Percentiles rank a stretch among this genome's conserved stretches.
phyloP scores from a whole-genome alignment of 2,329 filamentous ascomycete species.

The Ophiostoma fasciatum region DNA sequence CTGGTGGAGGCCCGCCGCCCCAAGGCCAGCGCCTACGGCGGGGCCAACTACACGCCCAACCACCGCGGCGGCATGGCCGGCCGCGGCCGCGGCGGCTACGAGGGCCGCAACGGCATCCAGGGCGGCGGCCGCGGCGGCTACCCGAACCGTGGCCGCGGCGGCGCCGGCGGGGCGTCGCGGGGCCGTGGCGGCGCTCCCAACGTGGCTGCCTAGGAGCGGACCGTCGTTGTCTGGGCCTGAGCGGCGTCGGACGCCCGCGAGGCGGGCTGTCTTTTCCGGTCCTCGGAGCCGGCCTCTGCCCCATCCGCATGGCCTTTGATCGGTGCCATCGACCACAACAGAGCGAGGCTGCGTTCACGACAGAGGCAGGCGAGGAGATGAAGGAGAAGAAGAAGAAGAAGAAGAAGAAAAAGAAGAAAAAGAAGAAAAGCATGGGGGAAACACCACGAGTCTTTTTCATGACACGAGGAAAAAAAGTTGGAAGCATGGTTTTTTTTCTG shows the following conservation, averaged over 20 bases:
- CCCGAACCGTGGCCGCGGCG: slow-evolving; percentile 43
- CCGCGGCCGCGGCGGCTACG: slow-evolving; percentile 53
- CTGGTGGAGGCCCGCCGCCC: slow-evolving; percentile 79
- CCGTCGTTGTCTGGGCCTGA: too few species aligned
- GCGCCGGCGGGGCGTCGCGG: slow-evolving; percentile 48
- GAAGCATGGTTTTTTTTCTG: too few species aligned
- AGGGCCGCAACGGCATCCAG: slow-evolving; percentile 43
- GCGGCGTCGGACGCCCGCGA: too few species aligned
- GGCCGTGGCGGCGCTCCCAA: slow-evolving; percentile 48
- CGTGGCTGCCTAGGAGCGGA: too few species aligned
- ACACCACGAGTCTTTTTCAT: too few species aligned
- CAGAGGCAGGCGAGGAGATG: too few species aligned
- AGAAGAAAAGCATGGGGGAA: not conserved
- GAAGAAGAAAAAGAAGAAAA: not conserved
- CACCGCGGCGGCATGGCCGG: slow-evolving; percentile 44
- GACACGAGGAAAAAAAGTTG: not conserved
- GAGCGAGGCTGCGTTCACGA: too few species aligned
- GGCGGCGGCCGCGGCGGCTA: slow-evolving; percentile 51
- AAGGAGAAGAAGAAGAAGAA: not conserved
- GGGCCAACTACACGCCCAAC: slow-evolving; percentile 48
- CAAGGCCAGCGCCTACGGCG: slow-evolving; percentile 55
- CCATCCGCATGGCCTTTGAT: too few species aligned
- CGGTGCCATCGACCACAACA: too few species aligned
- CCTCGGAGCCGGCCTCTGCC: too few species aligned
- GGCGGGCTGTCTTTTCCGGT: too few species aligned